phyloP scores from a whole-genome alignment of 257 asterid species.

The Verbascum thapsus region DNA sequence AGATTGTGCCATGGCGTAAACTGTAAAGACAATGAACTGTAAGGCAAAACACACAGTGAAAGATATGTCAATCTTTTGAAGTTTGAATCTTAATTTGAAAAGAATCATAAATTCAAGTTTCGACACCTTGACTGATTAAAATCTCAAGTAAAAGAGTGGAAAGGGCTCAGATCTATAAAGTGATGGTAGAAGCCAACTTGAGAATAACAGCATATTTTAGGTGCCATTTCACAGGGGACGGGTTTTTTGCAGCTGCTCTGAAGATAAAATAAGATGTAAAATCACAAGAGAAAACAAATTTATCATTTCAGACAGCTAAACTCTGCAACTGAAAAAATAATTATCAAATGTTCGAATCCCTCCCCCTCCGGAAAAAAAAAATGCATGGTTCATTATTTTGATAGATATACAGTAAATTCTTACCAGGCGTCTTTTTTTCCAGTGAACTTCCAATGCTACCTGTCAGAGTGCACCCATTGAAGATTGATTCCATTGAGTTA shows the following conservation, averaged over 20 bases:
- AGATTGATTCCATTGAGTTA: conserved; percentile 41
- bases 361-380: neutral
- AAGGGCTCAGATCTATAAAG: neutral
- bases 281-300: neutral
- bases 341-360: conserved; percentile 8
- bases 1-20: neutral
- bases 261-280: conserved; percentile 5
- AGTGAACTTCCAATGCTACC: conserved; percentile 37
- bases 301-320: neutral
- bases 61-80: conserved; percentile 8
- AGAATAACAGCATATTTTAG: neutral
- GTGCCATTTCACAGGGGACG: neutral
- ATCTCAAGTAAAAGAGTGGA: neutral
- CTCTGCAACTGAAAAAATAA: neutral
- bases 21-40: neutral
- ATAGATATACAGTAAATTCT: conserved; percentile 18
- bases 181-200: conserved; percentile 12
- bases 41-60: neutral
- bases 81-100: conserved; percentile 7
- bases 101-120: conserved; percentile 17
- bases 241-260: conserved; percentile 11
- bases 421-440: conserved; percentile 39
- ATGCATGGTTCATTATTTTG: conserved; percentile 8
- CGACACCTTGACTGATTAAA: conserved; percentile 1
- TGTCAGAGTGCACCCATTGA: conserved; percentile 42